Evolutionary conservation across 73 alveolate species (phyloP), one percentile per base, ranked within the genome.

Genomic region (Tetrahymena thermophila): DNA sequence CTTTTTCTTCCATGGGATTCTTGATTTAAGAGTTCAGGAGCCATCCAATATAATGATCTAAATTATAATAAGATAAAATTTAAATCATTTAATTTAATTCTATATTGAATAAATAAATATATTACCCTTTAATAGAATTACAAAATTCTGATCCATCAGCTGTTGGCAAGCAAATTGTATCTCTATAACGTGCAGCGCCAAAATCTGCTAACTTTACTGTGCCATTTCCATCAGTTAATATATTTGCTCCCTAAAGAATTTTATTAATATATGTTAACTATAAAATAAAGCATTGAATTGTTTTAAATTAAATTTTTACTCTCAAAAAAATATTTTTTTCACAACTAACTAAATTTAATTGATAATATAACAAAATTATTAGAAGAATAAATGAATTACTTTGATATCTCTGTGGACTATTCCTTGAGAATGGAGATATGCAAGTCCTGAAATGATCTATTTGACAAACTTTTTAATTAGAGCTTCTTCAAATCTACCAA

Each of bases 351-450:
- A 16, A 50, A 15, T 16, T 40, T 40, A 15, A 40, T 40, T 40
- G 10, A 0, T 6, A 40, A 4, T 9, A 4, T 56, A 9, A 4
- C 5, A 56, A 56, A 56, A 56, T 8, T 9, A 9, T 10, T 71
- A 71, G n/a, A n/a, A n/a, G n/a, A n/a, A 1, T 17, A n/a, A 25
- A 71, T 0, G 0, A 3, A 25, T 71, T 71, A 71, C 89, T 95
- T 99, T 99, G 34, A 99, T 95, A 96, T 99, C 99, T 85, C 99
- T 96, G 94, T 99, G 99, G 19, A 98, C 97, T 15, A 99, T 97
- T 85, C 96, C 97, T 94, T 98, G 96, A 57, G 96, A 43, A 98
- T 99, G 99, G 42, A 99, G 94, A 97, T 97, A 99, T 85, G 94
- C 98, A 37, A 99, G 96, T 35, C 99, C 99, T 31, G 97, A 96